phyloP scores from a whole-genome alignment of 2,329 filamentous ascomycete species.

The Colletotrichum sp. region DNA sequence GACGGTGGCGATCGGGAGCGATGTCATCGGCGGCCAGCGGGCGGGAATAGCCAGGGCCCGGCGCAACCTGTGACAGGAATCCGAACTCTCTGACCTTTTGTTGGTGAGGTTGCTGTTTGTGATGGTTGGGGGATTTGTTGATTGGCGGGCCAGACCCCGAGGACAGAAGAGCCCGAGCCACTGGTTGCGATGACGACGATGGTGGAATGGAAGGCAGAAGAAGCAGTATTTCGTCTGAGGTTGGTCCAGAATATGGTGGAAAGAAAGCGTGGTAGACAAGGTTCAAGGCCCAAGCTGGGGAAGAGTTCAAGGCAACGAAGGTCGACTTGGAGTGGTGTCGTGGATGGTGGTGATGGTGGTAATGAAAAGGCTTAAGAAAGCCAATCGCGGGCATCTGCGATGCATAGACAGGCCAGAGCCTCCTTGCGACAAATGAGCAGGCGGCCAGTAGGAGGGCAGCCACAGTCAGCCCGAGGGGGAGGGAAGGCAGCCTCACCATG shows the following conservation, averaged over 20 bases:
- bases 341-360: not conserved
- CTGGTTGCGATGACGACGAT: not conserved
- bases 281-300: not conserved
- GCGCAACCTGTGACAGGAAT: not conserved
- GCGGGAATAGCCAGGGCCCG: conserved; percentile 5
- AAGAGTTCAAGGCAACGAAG: not conserved
- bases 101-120: not conserved
- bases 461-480: not conserved
- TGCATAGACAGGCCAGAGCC: not conserved
- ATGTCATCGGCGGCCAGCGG: conserved; percentile 9
- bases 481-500: not conserved
- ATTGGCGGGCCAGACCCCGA: not conserved
- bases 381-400: not conserved
- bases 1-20: conserved; percentile 2
- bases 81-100: not conserved
- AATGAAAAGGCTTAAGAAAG: not conserved
- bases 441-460: not conserved
- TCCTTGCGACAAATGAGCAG: not conserved
- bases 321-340: not conserved
- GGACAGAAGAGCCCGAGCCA: not conserved
- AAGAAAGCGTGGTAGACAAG: not conserved
- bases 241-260: not conserved
- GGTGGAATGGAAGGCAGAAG: not conserved
- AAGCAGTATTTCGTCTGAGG: not conserved
- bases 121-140: not conserved